Evolutionary conservation across 2,329 filamentous ascomycete genomes (phyloP).

Genomic region (Beauveria scarabaeidicola): DNA sequence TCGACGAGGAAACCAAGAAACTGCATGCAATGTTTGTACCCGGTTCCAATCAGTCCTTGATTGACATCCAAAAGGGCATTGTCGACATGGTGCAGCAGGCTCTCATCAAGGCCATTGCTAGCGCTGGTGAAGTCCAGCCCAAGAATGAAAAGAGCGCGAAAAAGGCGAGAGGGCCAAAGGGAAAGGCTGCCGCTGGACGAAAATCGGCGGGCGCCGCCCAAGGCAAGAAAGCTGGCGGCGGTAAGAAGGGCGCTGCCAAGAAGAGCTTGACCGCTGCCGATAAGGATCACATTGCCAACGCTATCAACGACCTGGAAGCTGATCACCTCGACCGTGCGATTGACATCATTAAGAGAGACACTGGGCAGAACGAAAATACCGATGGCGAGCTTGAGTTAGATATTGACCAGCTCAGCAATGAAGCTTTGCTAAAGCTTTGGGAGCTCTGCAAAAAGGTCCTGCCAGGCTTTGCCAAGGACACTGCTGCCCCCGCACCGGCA

Average conservation of each 20-base stretch:
- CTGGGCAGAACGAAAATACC: conserved; percentile 57
- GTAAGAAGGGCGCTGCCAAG: conserved; percentile 37
- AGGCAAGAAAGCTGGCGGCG: conserved; percentile 30
- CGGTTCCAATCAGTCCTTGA: conserved; percentile 43
- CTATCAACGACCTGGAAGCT: conserved; percentile 72
- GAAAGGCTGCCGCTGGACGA: conserved; percentile 33
- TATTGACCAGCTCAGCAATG: conserved; percentile 47
- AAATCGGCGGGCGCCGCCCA: conserved; percentile 32
- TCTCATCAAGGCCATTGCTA: conserved; percentile 62
- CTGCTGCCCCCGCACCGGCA: conserved; percentile 19
- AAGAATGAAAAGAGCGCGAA: conserved; percentile 52
- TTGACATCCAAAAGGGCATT: conserved; percentile 51
- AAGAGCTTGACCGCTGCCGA: conserved; percentile 63
- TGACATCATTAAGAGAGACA: conserved; percentile 84
- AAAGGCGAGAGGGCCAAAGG: conserved; percentile 50
- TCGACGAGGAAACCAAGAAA: conserved; percentile 50
- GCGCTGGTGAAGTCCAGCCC: conserved; percentile 43
- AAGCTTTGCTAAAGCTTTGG: conserved; percentile 46
- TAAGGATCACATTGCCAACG: conserved; percentile 84
- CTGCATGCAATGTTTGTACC: conserved; percentile 45
- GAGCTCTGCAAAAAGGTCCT: conserved; percentile 36
- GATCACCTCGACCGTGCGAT: conserved; percentile 73
- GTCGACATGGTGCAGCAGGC: conserved; percentile 60
- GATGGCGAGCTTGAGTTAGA: conserved; percentile 52
- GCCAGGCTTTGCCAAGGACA: conserved; percentile 31